Evolutionary conservation across 164 flowering plant genomes (phyloP).

Genomic region (Umbilicus rupestris): DNA sequence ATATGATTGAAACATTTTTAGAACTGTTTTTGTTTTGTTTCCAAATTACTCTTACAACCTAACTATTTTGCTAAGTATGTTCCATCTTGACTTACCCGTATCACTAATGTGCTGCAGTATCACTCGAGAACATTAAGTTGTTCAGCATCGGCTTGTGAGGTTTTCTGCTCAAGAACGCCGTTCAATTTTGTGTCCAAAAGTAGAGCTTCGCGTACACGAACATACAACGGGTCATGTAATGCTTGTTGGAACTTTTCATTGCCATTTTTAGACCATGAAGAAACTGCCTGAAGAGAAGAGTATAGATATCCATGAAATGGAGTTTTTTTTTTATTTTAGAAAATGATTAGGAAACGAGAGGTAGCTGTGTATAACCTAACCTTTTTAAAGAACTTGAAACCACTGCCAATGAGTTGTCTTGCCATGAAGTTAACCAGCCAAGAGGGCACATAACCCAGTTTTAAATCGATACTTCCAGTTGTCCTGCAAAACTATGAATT

Average conservation of each 20-base stretch:
- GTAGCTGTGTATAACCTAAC: slow-evolving; percentile 21
- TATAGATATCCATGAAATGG: neutral
- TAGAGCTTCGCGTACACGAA: slow-evolving; percentile 1
- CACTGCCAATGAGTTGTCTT: slow-evolving; percentile 84
- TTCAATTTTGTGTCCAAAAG: neutral
- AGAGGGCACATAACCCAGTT: slow-evolving; percentile 82
- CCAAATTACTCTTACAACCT: too few species aligned
- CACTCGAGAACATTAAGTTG: neutral
- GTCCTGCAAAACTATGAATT: slow-evolving; percentile 40
- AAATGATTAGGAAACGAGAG: neutral
- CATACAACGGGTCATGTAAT: neutral
- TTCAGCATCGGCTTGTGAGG: neutral
- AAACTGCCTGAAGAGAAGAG: slow-evolving; percentile 3
- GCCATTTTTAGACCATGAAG: slow-evolving; percentile 1
- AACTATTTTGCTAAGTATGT: too few species aligned
- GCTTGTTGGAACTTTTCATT: slow-evolving; percentile 4
- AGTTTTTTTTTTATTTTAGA: neutral
- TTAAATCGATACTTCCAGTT: slow-evolving; percentile 71
- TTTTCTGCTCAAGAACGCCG: neutral
- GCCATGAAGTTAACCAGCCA: slow-evolving; percentile 75
- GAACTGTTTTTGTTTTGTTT: too few species aligned
- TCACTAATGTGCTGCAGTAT: too few species aligned
- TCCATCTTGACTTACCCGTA: too few species aligned
- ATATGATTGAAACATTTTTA: too few species aligned
- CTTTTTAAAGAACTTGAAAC: slow-evolving; percentile 82